Evolutionary conservation across 2,329 filamentous ascomycete species (phyloP).

Genomic region (Neonectria punicea): DNA sequence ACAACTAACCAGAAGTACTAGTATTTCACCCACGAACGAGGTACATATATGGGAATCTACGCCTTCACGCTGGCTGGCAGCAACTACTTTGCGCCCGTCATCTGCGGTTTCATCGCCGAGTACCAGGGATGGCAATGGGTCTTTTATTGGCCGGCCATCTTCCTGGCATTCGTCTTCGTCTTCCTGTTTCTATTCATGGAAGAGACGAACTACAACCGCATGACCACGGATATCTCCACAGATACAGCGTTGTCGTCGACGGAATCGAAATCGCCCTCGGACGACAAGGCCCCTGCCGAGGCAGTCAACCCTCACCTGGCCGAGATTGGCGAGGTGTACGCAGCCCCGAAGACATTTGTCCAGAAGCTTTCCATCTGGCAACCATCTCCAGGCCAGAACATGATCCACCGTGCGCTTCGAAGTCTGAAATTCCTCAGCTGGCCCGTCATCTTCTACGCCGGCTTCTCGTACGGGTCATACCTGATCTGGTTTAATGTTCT

Average conservation of each 20-base stretch:
- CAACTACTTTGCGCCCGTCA: constrained; percentile 57
- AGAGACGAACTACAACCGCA: constrained; percentile 64
- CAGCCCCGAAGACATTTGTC: constrained; percentile 49
- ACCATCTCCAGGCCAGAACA: constrained; percentile 45
- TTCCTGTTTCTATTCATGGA: constrained; percentile 67
- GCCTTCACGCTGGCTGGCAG: constrained; percentile 52
- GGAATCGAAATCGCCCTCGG: background rate
- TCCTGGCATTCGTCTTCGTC: constrained; percentile 48
- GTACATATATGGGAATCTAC: constrained; percentile 56
- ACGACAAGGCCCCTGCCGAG: constrained; percentile 10
- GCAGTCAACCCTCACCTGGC: background rate
- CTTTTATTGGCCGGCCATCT: constrained; percentile 56
- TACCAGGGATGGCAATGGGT: constrained; percentile 54
- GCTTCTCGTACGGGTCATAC: constrained; percentile 55
- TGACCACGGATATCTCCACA: background rate
- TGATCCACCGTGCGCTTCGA: constrained; percentile 51
- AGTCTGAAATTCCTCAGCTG: constrained; percentile 51
- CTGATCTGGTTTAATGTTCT: constrained; percentile 57
- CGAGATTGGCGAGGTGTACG: constrained; percentile 21
- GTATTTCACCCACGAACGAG: constrained; percentile 55
- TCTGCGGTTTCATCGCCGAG: constrained; percentile 57
- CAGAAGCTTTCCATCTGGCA: constrained; percentile 56
- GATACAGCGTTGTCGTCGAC: background rate
- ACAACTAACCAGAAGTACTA: background rate
- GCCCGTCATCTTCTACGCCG: constrained; percentile 55